These are phyloP conservation scores for Chimonanthus praecox DNA, from an alignment of 164 flowering plant genomes.

Conservation along the genomic window DNA sequence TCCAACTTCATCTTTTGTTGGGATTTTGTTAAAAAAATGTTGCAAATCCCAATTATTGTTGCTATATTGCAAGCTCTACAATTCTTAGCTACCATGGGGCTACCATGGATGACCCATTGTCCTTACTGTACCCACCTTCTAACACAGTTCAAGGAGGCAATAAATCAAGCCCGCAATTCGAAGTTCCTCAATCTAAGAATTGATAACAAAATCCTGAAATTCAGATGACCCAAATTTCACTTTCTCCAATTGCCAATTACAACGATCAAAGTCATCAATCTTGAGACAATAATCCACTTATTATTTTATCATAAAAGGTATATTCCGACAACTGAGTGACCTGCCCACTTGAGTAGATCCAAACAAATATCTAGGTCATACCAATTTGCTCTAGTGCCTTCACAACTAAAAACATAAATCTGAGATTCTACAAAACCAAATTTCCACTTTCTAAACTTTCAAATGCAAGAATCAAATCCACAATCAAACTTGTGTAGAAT, in stretches of 20 bases:
- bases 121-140: slow-evolving; percentile 28
- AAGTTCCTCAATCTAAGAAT: neutral
- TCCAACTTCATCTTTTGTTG: too few relatives aligned
- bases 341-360: neutral
- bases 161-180: slow-evolving; percentile 22
- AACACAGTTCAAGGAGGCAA: slow-evolving; percentile 21
- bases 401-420: too few relatives aligned
- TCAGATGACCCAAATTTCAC: neutral
- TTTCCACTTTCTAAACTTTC: too few relatives aligned
- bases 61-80: slow-evolving; percentile 11
- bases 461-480: neutral
- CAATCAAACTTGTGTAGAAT: too few relatives aligned
- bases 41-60: too few relatives aligned
- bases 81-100: slow-evolving; percentile 15
- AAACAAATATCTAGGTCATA: neutral
- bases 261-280: neutral
- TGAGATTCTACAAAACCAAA: too few relatives aligned
- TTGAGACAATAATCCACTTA: neutral
- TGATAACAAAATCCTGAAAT: neutral
- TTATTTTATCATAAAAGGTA: neutral
- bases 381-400: too few relatives aligned
- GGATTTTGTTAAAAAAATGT: too few relatives aligned
- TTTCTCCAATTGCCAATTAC: neutral
- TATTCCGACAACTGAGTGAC: neutral
- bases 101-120: slow-evolving; percentile 19